Conservation (phyloP, 2,329 filamentous ascomycete species). For the Diaporthe ilicicola region DNA sequence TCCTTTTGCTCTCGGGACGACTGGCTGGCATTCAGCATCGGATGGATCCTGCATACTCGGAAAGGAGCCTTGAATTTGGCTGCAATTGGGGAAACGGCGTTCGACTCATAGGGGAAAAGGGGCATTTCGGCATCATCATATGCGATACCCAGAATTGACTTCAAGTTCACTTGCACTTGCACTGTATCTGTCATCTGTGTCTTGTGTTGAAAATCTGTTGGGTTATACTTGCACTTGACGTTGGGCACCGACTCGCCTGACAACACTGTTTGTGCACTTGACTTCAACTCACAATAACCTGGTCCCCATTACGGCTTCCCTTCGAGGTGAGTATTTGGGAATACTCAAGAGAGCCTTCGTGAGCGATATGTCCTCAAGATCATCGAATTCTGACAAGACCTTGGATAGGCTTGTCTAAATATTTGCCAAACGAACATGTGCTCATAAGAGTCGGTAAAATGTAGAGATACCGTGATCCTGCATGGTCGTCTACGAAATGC, state of each 20-base stretch:
- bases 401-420: neutral
- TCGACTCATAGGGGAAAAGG: neutral
- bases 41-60: neutral
- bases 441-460: neutral
- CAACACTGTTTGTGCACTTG: neutral
- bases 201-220: neutral
- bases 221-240: neutral
- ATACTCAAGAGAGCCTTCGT: neutral
- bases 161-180: neutral
- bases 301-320: neutral
- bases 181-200: neutral
- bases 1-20: neutral
- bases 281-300: neutral
- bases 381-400: neutral
- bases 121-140: slow-evolving; percentile 16
- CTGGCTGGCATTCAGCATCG: neutral
- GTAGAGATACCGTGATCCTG: neutral
- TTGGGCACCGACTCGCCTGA: slow-evolving; percentile 1
- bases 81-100: slow-evolving; percentile 7
- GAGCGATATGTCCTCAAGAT: neutral
- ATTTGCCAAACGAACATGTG: neutral
- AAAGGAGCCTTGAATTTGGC: neutral
- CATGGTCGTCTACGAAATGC: neutral
- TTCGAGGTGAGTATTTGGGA: neutral
- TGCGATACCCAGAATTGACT: slow-evolving; percentile 27